Conservation (phyloP, 768 basidiomycete species). For the Agaricus sinodeliciosus region DNA sequence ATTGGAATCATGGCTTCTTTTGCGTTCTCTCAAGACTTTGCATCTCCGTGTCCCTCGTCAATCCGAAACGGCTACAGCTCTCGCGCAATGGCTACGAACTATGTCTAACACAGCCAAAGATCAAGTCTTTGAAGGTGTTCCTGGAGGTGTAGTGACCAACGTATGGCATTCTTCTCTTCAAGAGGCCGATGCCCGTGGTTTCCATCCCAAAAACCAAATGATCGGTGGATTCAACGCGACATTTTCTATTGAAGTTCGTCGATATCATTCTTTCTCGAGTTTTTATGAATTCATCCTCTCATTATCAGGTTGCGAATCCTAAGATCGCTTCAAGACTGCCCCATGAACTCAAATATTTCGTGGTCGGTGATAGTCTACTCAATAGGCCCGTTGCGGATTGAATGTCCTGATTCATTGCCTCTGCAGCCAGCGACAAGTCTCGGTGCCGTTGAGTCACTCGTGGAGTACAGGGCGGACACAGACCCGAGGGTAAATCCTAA, state of each 20-base stretch:
- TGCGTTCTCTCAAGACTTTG: slow-evolving; percentile 80
- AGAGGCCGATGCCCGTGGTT: slow-evolving; percentile 49
- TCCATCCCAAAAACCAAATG: slow-evolving; percentile 62
- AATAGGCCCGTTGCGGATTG: too few species aligned
- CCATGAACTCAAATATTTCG: slow-evolving; percentile 56
- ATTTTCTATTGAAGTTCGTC: slow-evolving; percentile 57
- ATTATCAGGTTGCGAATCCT: slow-evolving; percentile 37
- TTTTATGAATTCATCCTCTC: too few species aligned
- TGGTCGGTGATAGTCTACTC: slow-evolving; percentile 31
- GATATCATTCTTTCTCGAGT: neutral
- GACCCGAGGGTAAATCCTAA: slow-evolving; percentile 63
- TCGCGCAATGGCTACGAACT: slow-evolving; percentile 69
- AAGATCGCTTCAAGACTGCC: slow-evolving; percentile 55
- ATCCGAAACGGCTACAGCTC: slow-evolving; percentile 60
- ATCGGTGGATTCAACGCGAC: slow-evolving; percentile 75
- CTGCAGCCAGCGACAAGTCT: slow-evolving; percentile 74
- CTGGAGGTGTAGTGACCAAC: slow-evolving; percentile 55
- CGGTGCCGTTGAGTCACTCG: slow-evolving; percentile 80
- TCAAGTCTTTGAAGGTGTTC: slow-evolving; percentile 57
- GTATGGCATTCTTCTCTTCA: slow-evolving; percentile 82
- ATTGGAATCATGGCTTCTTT: slow-evolving; percentile 75
- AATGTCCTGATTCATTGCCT: slow-evolving; percentile 17
- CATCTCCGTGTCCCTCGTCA: slow-evolving; percentile 77
- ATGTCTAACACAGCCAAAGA: slow-evolving; percentile 39
- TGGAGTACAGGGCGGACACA: slow-evolving; percentile 60